A percentile compares a stretch with the other conserved stretches of the same genome.
phyloP scores from a whole-genome alignment of 345 rosid species.

The Gossypium anomalum region DNA sequence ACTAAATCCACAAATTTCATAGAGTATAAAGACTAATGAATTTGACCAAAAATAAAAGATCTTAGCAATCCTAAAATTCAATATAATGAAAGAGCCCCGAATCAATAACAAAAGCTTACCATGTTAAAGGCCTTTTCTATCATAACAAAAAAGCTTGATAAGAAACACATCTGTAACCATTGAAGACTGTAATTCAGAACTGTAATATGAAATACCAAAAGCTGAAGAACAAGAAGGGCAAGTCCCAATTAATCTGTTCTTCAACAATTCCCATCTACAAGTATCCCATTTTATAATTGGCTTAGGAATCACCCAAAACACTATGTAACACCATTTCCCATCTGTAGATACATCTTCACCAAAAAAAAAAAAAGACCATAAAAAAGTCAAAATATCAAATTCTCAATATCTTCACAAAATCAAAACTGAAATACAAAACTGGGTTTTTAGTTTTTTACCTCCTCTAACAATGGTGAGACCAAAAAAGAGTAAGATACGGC shows the following conservation, averaged over 20 bases:
- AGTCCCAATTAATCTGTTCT: conserved; percentile 69
- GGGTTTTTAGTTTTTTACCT: conserved; percentile 35
- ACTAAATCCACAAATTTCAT: too few relatives aligned
- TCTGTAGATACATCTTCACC: conserved; percentile 80
- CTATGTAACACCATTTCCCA: conserved; percentile 93
- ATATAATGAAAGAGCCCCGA: too few relatives aligned
- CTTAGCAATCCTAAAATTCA: too few relatives aligned
- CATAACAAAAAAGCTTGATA: conserved; percentile 66
- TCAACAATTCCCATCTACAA: conserved; percentile 67
- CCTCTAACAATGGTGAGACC: conserved; percentile 82
- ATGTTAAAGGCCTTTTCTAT: conserved; percentile 78
- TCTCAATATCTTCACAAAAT: background rate
- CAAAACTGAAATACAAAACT: background rate
- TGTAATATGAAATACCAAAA: conserved; percentile 58
- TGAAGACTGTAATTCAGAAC: conserved; percentile 40
- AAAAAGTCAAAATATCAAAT: background rate
- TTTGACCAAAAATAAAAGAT: too few relatives aligned
- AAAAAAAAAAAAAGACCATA: background rate
- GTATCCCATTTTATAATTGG: conserved; percentile 25
- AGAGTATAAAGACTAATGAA: too few relatives aligned
- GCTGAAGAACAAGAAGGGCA: conserved; percentile 79
- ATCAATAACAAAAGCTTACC: conserved; percentile 33
- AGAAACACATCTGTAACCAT: conserved; percentile 72
- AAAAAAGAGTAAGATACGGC: conserved; percentile 79
- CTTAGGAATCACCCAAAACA: conserved; percentile 77